Conservation (phyloP, 805 yeast species). For the fission yeast (Schizosaccharomyces pombe) region DNA sequence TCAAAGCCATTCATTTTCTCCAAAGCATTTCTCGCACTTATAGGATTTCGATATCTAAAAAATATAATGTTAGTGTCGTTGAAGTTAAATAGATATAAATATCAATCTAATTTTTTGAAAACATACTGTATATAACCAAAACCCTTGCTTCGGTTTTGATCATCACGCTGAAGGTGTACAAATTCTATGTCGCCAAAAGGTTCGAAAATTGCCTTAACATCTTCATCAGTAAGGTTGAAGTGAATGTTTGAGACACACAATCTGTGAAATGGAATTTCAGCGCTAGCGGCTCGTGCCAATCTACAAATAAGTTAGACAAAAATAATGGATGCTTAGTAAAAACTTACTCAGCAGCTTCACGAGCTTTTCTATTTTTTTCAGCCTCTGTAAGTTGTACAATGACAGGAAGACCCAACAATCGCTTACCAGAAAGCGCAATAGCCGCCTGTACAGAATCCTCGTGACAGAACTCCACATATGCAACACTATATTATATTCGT, state of each 20-base stretch:
- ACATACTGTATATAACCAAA: slow-evolving; percentile 53
- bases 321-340: not conserved
- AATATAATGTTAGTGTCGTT: not conserved
- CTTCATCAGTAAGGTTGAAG: slow-evolving; percentile 33
- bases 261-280: slow-evolving; percentile 9
- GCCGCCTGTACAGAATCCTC: slow-evolving; percentile 15
- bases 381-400: slow-evolving; percentile 16
- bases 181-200: slow-evolving; percentile 51
- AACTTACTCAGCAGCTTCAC: slow-evolving; percentile 7
- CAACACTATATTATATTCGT: slow-evolving; percentile 11
- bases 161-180: slow-evolving; percentile 68
- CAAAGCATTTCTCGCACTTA: slow-evolving; percentile 13
- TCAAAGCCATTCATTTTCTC: slow-evolving; percentile 14
- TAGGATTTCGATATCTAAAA: slow-evolving; percentile 5
- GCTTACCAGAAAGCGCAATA: slow-evolving; percentile 15
- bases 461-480: slow-evolving; percentile 16
- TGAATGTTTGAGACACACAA: slow-evolving; percentile 16
- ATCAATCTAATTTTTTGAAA: too few relatives aligned
- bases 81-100: slow-evolving; percentile 4
- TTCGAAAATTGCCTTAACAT: slow-evolving; percentile 40
- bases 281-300: not conserved
- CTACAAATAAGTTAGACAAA: not conserved
- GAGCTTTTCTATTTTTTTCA: slow-evolving; percentile 15
- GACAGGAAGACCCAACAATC: slow-evolving; percentile 16
- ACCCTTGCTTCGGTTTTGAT: slow-evolving; percentile 60